Conservation (phyloP, 179 eudicot species). For the Gypsophila paniculata region DNA sequence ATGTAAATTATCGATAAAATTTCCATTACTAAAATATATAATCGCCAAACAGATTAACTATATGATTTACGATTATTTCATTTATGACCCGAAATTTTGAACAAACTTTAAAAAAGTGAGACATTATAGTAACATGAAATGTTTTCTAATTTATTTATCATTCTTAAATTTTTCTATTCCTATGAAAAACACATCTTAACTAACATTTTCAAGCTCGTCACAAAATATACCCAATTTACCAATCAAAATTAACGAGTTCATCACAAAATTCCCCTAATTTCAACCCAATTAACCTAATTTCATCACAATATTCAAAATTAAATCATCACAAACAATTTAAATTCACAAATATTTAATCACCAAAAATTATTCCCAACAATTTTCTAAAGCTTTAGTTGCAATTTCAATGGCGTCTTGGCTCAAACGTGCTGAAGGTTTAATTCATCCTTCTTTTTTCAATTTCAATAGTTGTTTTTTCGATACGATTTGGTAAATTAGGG, state of each 20-base stretch:
- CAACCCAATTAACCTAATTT: neutral
- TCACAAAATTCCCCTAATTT: neutral
- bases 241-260: neutral
- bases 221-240: neutral
- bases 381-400: neutral
- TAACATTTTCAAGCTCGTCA: conserved; percentile 12
- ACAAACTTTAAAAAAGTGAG: too few relatives aligned
- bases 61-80: too few relatives aligned
- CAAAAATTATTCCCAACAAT: neutral
- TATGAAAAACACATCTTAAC: conserved; percentile 17
- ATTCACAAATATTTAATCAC: conserved; percentile 17
- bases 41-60: too few relatives aligned
- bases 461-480: neutral
- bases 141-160: neutral
- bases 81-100: too few relatives aligned
- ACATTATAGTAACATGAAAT: too few relatives aligned
- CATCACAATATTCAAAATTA: neutral
- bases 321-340: too few relatives aligned
- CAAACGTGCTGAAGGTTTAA: conserved; percentile 78
- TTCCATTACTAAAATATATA: too few relatives aligned
- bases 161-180: neutral
- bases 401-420: conserved; percentile 72
- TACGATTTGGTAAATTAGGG: neutral
- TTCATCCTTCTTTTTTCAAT: neutral
- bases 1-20: too few relatives aligned